phyloP scores from a whole-genome alignment of 371 early-diverging fungal genomes.

The Mortierella sp. region DNA sequence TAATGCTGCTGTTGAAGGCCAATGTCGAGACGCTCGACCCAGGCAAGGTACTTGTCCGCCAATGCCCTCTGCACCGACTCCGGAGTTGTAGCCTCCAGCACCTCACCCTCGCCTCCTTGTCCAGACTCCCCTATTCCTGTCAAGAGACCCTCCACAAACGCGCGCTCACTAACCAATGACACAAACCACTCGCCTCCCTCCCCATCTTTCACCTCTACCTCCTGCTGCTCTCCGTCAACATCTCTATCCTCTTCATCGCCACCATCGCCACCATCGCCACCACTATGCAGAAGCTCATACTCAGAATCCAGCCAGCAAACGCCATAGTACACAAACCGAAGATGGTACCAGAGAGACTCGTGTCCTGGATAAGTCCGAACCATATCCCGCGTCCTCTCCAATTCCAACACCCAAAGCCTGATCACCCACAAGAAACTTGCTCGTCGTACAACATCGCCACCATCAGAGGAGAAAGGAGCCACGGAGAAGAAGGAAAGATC shows the following conservation, averaged over 20 bases:
- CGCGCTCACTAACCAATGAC: constrained; percentile 8
- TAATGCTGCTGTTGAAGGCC: not conserved
- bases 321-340: constrained; percentile 60
- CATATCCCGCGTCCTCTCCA: constrained; percentile 56
- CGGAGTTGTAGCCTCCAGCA: too few relatives aligned
- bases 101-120: not conserved
- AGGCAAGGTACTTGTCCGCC: constrained; percentile 6
- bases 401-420: constrained; percentile 46
- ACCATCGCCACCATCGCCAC: not conserved
- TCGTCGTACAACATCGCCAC: constrained; percentile 1
- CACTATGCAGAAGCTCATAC: not conserved
- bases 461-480: not conserved
- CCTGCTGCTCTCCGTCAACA: too few relatives aligned
- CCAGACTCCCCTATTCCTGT: not conserved
- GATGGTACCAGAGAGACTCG: constrained; percentile 72
- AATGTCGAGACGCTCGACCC: constrained; percentile 13
- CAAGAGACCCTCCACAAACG: not conserved
- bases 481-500: not conserved
- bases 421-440: constrained; percentile 39
- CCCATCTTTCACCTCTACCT: not conserved
- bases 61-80: not conserved
- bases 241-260: not conserved
- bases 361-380: constrained; percentile 67
- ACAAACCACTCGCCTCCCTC: not conserved
- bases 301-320: constrained; percentile 54